A percentile compares a stretch with the other conserved stretches of the same genome.
phyloP scores from a whole-genome alignment of 2,329 filamentous ascomycete genomes.

The Aaosphaeria pasadenensis region DNA sequence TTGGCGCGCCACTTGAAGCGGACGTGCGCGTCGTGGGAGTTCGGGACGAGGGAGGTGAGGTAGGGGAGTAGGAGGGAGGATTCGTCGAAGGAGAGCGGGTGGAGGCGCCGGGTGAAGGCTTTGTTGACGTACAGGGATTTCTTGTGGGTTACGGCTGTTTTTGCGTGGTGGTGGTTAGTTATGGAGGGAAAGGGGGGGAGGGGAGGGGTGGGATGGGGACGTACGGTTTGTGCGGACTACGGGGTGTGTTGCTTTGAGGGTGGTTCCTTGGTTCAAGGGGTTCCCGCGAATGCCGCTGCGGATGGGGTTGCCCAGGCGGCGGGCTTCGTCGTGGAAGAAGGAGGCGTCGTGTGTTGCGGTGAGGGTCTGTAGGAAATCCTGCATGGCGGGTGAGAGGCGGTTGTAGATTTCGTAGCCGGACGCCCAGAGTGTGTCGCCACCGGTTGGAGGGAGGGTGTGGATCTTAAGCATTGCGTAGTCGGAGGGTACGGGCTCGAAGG shows the following conservation, averaged over 20 bases:
- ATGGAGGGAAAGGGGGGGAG: too few relatives aligned
- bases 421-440: conserved; percentile 15
- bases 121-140: neutral
- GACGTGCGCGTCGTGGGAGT: conserved; percentile 59
- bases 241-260: neutral
- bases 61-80: conserved; percentile 36
- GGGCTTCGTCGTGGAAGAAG: neutral
- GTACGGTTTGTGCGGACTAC: neutral
- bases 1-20: conserved; percentile 49
- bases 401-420: conserved; percentile 42
- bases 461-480: conserved; percentile 49
- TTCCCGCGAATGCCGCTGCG: neutral
- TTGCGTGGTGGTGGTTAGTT: neutral
- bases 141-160: neutral
- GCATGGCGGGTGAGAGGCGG: conserved; percentile 38
- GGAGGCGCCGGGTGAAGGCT: neutral
- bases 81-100: neutral
- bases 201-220: neutral
- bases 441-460: conserved; percentile 26
- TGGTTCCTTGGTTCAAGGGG: neutral
- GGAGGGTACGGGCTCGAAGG: conserved; percentile 47
- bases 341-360: conserved; percentile 44
- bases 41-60: conserved; percentile 48
- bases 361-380: conserved; percentile 42
- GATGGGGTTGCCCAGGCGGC: neutral